Conservation (phyloP, 495 filamentous ascomycete species). For the Penicillium taxi region DNA sequence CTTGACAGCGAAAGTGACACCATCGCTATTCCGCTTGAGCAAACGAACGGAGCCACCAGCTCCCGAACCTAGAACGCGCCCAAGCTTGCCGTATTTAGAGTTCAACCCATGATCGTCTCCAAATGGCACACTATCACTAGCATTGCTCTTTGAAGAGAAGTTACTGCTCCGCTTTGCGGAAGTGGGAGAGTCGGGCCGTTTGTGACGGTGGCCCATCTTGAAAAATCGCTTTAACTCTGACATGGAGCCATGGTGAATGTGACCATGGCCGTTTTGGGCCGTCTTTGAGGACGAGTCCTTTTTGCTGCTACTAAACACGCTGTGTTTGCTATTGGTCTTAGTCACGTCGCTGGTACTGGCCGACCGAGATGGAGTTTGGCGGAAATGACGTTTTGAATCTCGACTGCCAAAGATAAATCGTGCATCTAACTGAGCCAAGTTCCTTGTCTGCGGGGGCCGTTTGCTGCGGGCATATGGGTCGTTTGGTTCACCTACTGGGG, state of each 20-base stretch:
- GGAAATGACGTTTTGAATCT: slow-evolving; percentile 43
- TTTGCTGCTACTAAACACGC: slow-evolving; percentile 41
- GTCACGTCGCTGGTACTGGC: slow-evolving; percentile 40
- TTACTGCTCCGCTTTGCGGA: slow-evolving; percentile 35
- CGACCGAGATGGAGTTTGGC: slow-evolving; percentile 35
- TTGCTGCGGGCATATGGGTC: slow-evolving; percentile 84
- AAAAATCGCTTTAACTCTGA: slow-evolving; percentile 92
- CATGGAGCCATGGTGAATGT: slow-evolving; percentile 69
- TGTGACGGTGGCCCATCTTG: slow-evolving; percentile 59
- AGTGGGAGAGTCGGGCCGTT: slow-evolving; percentile 55
- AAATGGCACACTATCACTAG: slow-evolving; percentile 68
- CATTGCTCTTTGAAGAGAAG: slow-evolving; percentile 47
- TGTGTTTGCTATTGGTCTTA: slow-evolving; percentile 34
- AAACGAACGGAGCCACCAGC: slow-evolving; percentile 92
- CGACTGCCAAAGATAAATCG: slow-evolving; percentile 73
- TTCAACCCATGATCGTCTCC: slow-evolving; percentile 87
- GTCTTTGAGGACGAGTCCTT: slow-evolving; percentile 30
- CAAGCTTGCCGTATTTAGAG: slow-evolving; percentile 91
- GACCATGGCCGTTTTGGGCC: slow-evolving; percentile 29
- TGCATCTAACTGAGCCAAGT: slow-evolving; percentile 63
- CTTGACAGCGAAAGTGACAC: slow-evolving; percentile 92
- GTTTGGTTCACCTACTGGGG: slow-evolving; percentile 71
- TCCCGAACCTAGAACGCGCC: slow-evolving; percentile 85
- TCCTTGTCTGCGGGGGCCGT: slow-evolving; percentile 62
- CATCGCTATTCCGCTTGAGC: slow-evolving; percentile 85